Evolutionary conservation across 495 filamentous ascomycete genomes (phyloP), one percentile per base, ranked within the genome.

Genomic region (Aspergillus diversus): DNA sequence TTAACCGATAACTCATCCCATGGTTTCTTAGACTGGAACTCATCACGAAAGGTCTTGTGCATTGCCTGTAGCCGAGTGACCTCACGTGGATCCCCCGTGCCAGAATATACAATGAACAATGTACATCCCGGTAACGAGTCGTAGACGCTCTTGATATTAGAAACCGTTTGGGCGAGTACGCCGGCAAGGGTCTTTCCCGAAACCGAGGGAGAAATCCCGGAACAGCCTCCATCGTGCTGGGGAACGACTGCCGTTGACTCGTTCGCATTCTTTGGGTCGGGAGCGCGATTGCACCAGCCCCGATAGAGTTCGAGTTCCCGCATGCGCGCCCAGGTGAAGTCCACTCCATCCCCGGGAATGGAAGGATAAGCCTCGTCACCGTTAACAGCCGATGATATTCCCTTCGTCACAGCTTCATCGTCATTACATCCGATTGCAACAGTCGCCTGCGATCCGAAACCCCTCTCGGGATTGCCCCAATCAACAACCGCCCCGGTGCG

Each of bases 241-340:
- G 68, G 73, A 5, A 61, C 27, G 11, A 81, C 75, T 6, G 73
- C 66, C 1, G 82, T 78, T 42, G 86, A 86, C 31, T 83, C 79
- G 17, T 84, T 77, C 55, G 84, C 77, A 31, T 77, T 74, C 47
- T 80, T 78, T 3, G 77, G 73, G 52, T 81, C 76, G 0, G 79
- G 75, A n/a, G 75, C 65, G 1, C 75, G 73, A 62, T 89, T 93
- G 84, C 89, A 92, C 92, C 92, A 97, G 1, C 92, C 92, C 32
- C 92, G 87, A 13, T 88, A 73, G 35, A 86, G 80, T 73, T 97
- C 96, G 4, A 99, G 83, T 67, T 92, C 91, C 37, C 92, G 89
- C 65, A 99, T 82, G 54, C 95, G 86, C 4, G 86, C 94, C 88
- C 92, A 99, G 11, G 92, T 86, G 68, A 98, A 93, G 64, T 97